Evolutionary conservation across 148 eudicot species (phyloP), one percentile per base, ranked within the genome.

Genomic region (Arctostaphylos glauca): DNA sequence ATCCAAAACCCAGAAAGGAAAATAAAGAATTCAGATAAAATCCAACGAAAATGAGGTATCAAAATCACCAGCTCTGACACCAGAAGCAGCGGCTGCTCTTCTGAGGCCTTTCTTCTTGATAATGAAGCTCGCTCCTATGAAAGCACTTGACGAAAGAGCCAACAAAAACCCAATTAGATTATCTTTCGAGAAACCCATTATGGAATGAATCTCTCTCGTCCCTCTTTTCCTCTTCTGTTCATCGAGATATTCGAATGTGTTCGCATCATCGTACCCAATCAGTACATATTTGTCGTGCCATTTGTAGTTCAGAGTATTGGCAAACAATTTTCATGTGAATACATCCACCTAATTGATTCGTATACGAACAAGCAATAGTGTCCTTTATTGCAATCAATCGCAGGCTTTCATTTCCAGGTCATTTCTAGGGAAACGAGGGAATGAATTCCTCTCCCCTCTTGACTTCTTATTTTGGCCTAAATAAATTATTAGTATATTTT

Each of bases 51-150:
- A 46, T 23, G 60, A n/a, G 18, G 46, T 55, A 76, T 56, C 25
- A 9, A 81, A 58, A 53, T 62, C 56, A 93, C 96, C 96, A 83
- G 96, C 96, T 86, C 96, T 89, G 50, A 88, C 88, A 47, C 96
- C 96, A 83, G 93, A 85, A 87, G 86, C 86, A 3, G 87, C 90
- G 81, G 93, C 96, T 58, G 96, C 96, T 85, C 87, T 89, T 87
- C 89, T 83, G 49, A 93, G 92, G 60, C 96, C 96, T 78, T 93
- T 93, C 86, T 93, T 93, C 89, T 93, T 93, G 77, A 93, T 87
- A 75, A 93, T 93, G 81, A 93, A 93, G 83, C 94, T 93, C 21
- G 91, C 88, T 48, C 96, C 96, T 47, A 93, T 90, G 85, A 93
- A 93, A 43, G 79, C 89, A 85, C 94, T 91, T 52, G 96, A 93